Evolutionary conservation across 2,329 filamentous ascomycete species (phyloP), one percentile per base, ranked within the genome.

Genomic region (Stemphylium beticola): DNA sequence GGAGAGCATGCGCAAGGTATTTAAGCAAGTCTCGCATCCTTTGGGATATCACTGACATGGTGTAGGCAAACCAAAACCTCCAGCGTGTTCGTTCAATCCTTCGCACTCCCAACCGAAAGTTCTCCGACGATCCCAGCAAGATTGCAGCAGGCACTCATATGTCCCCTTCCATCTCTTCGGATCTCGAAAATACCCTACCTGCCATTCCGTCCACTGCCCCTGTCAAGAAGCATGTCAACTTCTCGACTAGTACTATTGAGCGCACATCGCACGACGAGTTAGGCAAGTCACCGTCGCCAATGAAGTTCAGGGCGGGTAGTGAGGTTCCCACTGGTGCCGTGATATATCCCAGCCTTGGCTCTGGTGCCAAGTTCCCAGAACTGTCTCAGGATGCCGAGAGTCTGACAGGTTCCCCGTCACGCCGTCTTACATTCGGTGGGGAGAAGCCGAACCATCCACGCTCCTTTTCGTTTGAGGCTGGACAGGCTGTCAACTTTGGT

Each of bases 201-300:
- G 71, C 79, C 3, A 71, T 73, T 22, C 76, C 85, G 49, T 87
- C 85, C 4, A 91, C 89, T 1, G 89, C 89, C 7, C 87, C 87
- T 29, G 83, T 87, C 20, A 90, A 87, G 74, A 96, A 96, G 78
- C 88, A 85, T 51, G 91, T 96, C 32, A 87, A 90, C 45, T 96
- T 96, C 67, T 92, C 89, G 0, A 88, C 87, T 0, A 87, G 86
- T 57, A 87, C 87, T 32, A 83, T 90, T 61, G 61, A 77, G 71
- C 65, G 73, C 55, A 53, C 67, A 9, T 62, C 72, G 18, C 58
- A 64, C 15, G 68, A 74, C 15, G 73, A 72, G 34, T 37, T 71
- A 34, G 63, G 63, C 55, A 70, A 73, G 46, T 74, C 72, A 26
- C 72, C 71, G 10, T 74, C 72, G 9, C 74, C 72, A 1, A 67